Evolutionary conservation across 208 protist species (phyloP).

Genomic region (Leishmania gerbilli): DNA sequence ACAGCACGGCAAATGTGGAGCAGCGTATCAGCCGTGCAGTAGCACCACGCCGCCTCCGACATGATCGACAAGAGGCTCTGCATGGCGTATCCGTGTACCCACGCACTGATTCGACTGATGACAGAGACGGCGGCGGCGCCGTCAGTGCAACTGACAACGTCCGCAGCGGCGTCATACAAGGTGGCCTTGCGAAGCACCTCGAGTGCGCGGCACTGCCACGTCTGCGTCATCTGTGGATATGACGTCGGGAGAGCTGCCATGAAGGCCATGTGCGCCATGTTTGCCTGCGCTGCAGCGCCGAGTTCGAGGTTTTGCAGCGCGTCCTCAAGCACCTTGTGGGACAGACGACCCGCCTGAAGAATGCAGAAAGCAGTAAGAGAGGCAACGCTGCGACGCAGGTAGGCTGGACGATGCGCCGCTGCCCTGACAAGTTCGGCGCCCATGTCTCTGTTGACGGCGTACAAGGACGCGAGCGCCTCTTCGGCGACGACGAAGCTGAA

Average conservation of each 20-base stretch:
- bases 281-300: conserved; percentile 3
- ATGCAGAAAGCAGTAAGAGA: conserved; percentile 32
- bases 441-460: conserved; percentile 26
- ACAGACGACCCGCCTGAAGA: conserved; percentile 11
- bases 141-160: conserved; percentile 11
- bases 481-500: background rate
- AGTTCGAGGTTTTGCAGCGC: conserved; percentile 23
- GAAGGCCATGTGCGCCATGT: conserved; percentile 35
- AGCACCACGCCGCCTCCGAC: conserved; percentile 32
- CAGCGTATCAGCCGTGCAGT: conserved; percentile 27
- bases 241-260: conserved; percentile 19
- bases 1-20: conserved; percentile 28
- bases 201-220: conserved; percentile 28
- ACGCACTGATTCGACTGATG: background rate
- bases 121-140: conserved; percentile 1
- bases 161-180: conserved; percentile 30
- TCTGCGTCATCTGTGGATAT: conserved; percentile 3
- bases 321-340: background rate
- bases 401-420: background rate
- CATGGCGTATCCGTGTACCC: conserved; percentile 12
- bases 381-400: conserved; percentile 15
- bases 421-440: conserved; percentile 6
- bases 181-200: conserved; percentile 34
- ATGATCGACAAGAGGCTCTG: conserved; percentile 20
- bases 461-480: conserved; percentile 10